These are phyloP conservation scores for Yamadazyma sp. DNA, from an alignment of 1,139 yeast species.

Conservation along the genomic window DNA sequence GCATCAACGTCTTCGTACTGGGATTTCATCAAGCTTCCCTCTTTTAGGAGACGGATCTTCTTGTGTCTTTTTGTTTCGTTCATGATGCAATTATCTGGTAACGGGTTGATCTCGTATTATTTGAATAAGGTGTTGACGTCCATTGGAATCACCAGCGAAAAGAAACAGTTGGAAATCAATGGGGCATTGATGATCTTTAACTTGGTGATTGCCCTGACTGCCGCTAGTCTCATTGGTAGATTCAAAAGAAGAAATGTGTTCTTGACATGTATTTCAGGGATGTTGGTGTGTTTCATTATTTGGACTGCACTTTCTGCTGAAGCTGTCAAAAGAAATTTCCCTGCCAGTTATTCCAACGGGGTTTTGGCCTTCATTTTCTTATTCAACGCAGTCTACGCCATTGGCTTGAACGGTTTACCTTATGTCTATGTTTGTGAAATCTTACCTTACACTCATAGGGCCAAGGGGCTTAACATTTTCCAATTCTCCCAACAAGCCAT, in stretches of 20 bases:
- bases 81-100: constrained; percentile 51
- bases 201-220: constrained; percentile 31
- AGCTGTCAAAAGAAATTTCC: constrained; percentile 32
- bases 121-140: constrained; percentile 45
- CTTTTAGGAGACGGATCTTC: constrained; percentile 46
- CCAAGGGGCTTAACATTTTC: constrained; percentile 41
- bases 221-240: constrained; percentile 28
- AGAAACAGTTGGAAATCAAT: constrained; percentile 49
- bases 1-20: constrained; percentile 25
- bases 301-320: constrained; percentile 40
- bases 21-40: constrained; percentile 35
- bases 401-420: constrained; percentile 41
- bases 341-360: constrained; percentile 32
- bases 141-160: constrained; percentile 46
- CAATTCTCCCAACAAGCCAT: constrained; percentile 25
- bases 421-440: constrained; percentile 40
- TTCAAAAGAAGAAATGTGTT: constrained; percentile 48
- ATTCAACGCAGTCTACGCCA: constrained; percentile 33
- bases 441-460: constrained; percentile 43
- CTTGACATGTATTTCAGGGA: constrained; percentile 29
- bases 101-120: constrained; percentile 52
- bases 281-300: constrained; percentile 36
- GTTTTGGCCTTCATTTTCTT: constrained; percentile 46
- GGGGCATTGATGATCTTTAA: constrained; percentile 43
- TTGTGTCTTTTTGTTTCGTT: constrained; percentile 30